Base-by-base conservation (phyloP, 306 rosid genomes). In the Medicago lupulina region DNA sequence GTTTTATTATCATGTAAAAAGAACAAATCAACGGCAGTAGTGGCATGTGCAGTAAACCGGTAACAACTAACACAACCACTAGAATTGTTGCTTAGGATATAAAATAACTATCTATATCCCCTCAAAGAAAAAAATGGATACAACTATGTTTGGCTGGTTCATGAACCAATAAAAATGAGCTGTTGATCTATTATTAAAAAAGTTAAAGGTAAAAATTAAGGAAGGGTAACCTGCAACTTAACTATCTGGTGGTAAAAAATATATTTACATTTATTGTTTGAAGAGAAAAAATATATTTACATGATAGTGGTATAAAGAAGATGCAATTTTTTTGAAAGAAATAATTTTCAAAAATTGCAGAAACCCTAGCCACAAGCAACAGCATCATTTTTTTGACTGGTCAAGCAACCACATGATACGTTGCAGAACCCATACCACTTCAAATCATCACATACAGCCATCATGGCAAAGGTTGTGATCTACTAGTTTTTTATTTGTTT, bases 381-480 rank as follows among this genome's bases (percentile, higher is more conserved):
- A 25, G 9, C 14, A 18, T 53, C 38, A 34, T 34, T 34, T 34
- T 34, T 34, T 34, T 34, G 38, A 34, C 38, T 34, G 7, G 38
- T 34, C 28, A 54, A 54, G 60, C 23, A 54, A 54, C 60, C 60
- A 17, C 14, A 18, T 53, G 59, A 53, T 50, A 2, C n/a, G 57
- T 50, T 17, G 59, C 6, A 54, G 10, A 54, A 19, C 13, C 60
- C 60, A 54, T 54, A 18, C 60, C 60, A 54, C 13, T 54, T 54
- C 60, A 54, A 54, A 54, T 54, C 60, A 54, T 54, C 28, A 54
- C 25, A 53, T 23, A 54, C 60, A 54, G 6, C 25, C 25, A 54
- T 54, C 60, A 54, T 54, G 9, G 28, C 60, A 18, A 18, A 54
- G 23, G 6, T 54, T 54, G 60, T 47, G 54, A 34, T 34, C 38